Conservation (phyloP, 768 basidiomycete species). For the Leucocoprinus birnbaumii region DNA sequence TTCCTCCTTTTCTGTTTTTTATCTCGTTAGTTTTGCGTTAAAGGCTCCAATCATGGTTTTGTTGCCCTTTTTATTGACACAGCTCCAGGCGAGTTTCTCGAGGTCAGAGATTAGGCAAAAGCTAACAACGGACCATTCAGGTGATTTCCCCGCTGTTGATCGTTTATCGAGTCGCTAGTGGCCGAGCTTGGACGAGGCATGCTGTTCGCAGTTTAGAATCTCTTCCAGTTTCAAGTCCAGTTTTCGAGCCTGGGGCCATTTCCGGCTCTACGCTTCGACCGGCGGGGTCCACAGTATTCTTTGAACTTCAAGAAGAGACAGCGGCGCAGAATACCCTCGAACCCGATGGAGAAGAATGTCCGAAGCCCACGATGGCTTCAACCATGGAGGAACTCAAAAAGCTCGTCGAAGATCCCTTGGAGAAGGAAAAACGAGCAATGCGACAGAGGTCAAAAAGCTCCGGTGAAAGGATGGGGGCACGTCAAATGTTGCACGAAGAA, state of each 20-base stretch:
- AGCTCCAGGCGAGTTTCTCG: background rate
- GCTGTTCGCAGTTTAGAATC: background rate
- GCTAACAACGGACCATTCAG: background rate
- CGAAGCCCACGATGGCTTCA: too few species aligned
- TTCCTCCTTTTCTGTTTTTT: background rate
- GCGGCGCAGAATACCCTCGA: too few species aligned
- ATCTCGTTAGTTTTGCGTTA: background rate
- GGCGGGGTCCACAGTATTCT: background rate
- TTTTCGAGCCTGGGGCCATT: too few species aligned
- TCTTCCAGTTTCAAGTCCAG: background rate
- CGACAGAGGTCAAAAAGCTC: too few species aligned
- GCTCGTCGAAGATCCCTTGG: too few species aligned
- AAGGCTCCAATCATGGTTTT: background rate
- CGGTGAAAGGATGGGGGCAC: too few species aligned
- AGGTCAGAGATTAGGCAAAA: too few species aligned
- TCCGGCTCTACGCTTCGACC: background rate
- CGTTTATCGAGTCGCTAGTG: background rate
- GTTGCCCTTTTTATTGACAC: background rate
- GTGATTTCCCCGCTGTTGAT: slow-evolving; percentile 1
- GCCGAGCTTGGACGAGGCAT: background rate
- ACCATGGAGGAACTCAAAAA: too few species aligned
- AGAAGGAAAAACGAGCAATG: too few species aligned
- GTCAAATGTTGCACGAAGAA: too few species aligned
- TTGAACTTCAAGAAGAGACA: background rate
- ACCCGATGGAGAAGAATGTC: too few species aligned